These are phyloP conservation scores for Lachnellula hyalina DNA, from an alignment of 2,329 filamentous ascomycete species.

Conservation along the genomic window DNA sequence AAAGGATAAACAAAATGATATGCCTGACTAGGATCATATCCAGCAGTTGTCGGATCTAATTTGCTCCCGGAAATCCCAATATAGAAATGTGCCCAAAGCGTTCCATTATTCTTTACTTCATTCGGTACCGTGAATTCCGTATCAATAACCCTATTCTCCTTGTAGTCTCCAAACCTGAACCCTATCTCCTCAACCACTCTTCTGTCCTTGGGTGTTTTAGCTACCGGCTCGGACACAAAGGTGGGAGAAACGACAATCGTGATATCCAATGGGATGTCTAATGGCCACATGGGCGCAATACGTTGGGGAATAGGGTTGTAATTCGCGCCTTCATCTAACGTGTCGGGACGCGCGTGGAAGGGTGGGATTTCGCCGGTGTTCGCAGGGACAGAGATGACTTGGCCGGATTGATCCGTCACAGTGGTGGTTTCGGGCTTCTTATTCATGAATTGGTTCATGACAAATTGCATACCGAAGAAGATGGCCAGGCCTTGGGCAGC, in stretches of 20 bases:
- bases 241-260: slow-evolving; percentile 78
- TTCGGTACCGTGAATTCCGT: slow-evolving; percentile 72
- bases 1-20: slow-evolving; percentile 81
- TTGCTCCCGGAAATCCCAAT: slow-evolving; percentile 69
- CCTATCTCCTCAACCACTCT: slow-evolving; percentile 74
- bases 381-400: slow-evolving; percentile 47
- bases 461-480: slow-evolving; percentile 50
- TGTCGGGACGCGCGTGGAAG: slow-evolving; percentile 58
- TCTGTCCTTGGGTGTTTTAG: slow-evolving; percentile 57
- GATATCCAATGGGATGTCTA: slow-evolving; percentile 74
- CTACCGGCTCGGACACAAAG: slow-evolving; percentile 62
- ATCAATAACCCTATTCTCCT: slow-evolving; percentile 71
- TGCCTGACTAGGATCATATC: slow-evolving; percentile 70
- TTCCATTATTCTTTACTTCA: slow-evolving; percentile 84
- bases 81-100: slow-evolving; percentile 92
- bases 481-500: slow-evolving; percentile 50
- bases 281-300: slow-evolving; percentile 83
- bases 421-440: slow-evolving; percentile 39
- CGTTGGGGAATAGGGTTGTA: slow-evolving; percentile 62
- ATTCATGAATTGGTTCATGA: slow-evolving; percentile 48
- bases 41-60: slow-evolving; percentile 67
- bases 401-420: slow-evolving; percentile 47
- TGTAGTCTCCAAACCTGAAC: slow-evolving; percentile 74
- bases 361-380: slow-evolving; percentile 55
- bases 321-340: slow-evolving; percentile 54